These are phyloP conservation scores for Aspergillus arachidicola DNA, from an alignment of 2,329 filamentous ascomycete genomes.

Conservation along the genomic window DNA sequence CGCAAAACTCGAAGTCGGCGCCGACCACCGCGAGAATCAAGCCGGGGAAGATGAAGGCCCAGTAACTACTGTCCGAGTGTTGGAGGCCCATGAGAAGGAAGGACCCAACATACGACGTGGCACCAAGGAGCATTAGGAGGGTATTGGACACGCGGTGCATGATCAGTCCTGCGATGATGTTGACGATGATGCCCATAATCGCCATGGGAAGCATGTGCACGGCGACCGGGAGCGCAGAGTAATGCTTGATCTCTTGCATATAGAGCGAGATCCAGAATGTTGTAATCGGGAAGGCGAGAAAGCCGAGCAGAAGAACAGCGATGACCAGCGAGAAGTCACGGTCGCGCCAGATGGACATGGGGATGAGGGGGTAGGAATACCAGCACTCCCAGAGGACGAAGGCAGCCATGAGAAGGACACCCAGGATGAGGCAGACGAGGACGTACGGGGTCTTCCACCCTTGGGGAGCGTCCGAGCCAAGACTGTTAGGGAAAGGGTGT, in stretches of 20 bases:
- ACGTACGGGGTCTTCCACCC: conserved; percentile 67
- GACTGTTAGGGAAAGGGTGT: conserved; percentile 27
- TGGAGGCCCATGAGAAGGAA: conserved; percentile 63
- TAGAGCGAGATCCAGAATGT: conserved; percentile 67
- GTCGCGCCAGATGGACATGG: conserved; percentile 60
- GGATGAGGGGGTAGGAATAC: conserved; percentile 54
- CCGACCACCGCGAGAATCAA: conserved; percentile 65
- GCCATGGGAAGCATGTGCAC: conserved; percentile 68
- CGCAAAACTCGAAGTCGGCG: conserved; percentile 71
- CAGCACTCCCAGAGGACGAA: conserved; percentile 67
- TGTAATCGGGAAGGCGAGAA: conserved; percentile 63
- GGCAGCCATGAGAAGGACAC: conserved; percentile 55
- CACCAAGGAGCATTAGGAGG: conserved; percentile 59
- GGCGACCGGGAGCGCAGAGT: conserved; percentile 61
- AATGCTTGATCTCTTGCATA: conserved; percentile 60
- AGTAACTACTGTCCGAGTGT: conserved; percentile 58
- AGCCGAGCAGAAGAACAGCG: conserved; percentile 59
- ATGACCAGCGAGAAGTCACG: conserved; percentile 61
- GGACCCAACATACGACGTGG: conserved; percentile 43
- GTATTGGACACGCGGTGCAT: conserved; percentile 68
- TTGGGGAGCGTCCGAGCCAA: conserved; percentile 57
- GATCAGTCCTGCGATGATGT: conserved; percentile 63
- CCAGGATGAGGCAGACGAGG: conserved; percentile 63
- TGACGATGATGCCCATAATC: conserved; percentile 64
- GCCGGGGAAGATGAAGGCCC: conserved; percentile 66